Conservation (phyloP, 1,139 yeast species). For the Ashbya aceris region DNA sequence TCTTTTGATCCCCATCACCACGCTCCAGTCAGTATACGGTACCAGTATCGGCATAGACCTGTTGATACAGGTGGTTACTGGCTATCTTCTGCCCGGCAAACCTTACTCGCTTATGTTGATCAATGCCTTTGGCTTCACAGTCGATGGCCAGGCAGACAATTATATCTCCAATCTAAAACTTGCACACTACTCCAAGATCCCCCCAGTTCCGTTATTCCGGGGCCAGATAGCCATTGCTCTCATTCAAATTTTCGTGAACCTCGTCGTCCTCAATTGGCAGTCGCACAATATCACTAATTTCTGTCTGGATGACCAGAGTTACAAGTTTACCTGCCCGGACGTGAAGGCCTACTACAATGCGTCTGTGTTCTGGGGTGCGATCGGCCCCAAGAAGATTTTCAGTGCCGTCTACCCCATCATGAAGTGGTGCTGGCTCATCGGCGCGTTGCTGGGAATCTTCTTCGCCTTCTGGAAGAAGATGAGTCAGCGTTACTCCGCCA, state of each 20-base stretch:
- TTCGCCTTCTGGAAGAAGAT: constrained; percentile 36
- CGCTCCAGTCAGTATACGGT: constrained; percentile 46
- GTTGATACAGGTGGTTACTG: constrained; percentile 50
- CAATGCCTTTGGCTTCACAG: constrained; percentile 51
- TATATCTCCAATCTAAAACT: constrained; percentile 47
- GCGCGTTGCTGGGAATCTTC: constrained; percentile 38
- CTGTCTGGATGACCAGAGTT: constrained; percentile 37
- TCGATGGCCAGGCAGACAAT: constrained; percentile 53
- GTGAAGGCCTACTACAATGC: constrained; percentile 41
- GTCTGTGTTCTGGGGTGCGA: constrained; percentile 55
- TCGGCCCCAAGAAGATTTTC: constrained; percentile 57
- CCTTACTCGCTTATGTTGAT: constrained; percentile 51
- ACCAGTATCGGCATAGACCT: constrained; percentile 46
- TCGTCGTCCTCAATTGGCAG: constrained; percentile 49
- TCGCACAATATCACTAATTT: constrained; percentile 37
- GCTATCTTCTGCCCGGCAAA: constrained; percentile 56
- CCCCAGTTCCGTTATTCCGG: constrained; percentile 55
- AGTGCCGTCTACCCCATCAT: constrained; percentile 40
- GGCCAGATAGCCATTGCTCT: constrained; percentile 43
- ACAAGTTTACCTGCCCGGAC: constrained; percentile 39
- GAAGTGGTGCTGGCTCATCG: constrained; percentile 46
- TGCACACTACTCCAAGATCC: constrained; percentile 52
- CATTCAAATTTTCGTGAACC: constrained; percentile 38
- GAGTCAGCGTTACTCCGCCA: constrained; percentile 22
- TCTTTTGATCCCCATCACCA: constrained; percentile 44